phyloP scores from a whole-genome alignment of 2,329 filamentous ascomycete genomes.

The Aspergillus costaricaensis region DNA sequence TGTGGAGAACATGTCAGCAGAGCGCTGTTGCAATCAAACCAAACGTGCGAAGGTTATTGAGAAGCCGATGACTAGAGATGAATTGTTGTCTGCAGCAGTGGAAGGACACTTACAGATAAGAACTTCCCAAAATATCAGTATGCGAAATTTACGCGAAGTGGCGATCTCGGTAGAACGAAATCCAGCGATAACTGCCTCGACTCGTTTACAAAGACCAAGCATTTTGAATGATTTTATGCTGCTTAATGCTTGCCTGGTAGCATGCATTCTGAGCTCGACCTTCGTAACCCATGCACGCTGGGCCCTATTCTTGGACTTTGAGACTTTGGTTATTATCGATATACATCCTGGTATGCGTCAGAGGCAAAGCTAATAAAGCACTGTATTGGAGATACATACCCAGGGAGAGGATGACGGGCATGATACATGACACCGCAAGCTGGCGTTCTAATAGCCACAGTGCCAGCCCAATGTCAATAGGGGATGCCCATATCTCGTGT shows the following conservation, averaged over 20 bases:
- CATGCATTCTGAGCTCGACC: background rate
- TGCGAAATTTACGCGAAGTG: background rate
- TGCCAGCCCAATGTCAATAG: background rate
- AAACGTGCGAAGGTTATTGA: background rate
- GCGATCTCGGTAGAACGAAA: background rate
- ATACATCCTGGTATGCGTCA: background rate
- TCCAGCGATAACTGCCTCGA: background rate
- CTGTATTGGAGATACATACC: background rate
- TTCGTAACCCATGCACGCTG: background rate
- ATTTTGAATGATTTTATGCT: background rate
- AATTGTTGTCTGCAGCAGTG: no score
- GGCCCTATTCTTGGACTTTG: background rate
- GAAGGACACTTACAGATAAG: background rate
- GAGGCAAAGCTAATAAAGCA: no score
- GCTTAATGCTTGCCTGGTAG: background rate
- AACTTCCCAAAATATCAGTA: background rate
- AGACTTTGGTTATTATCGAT: background rate
- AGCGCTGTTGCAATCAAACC: no score
- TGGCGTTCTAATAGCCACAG: background rate
- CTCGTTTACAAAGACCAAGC: background rate
- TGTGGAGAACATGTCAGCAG: background rate
- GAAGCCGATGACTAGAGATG: background rate
- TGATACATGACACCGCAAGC: background rate
- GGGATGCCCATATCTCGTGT: background rate
- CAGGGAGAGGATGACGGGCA: background rate